These are phyloP conservation scores for Logfia minima DNA, from an alignment of 129 eudicot species.

Conservation along the genomic window DNA sequence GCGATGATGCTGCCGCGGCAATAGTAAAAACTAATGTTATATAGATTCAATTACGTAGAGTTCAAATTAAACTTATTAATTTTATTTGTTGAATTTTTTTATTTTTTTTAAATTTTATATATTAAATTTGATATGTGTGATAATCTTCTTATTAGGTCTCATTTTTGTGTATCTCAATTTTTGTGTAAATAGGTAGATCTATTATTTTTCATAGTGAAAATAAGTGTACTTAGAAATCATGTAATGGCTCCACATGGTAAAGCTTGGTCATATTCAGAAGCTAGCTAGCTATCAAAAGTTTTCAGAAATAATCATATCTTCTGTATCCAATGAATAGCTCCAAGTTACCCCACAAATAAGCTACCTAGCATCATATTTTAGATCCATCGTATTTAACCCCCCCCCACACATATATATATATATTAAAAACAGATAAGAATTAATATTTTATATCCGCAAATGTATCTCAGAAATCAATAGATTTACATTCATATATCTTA, in stretches of 20 bases:
- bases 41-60: no score
- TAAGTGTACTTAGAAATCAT: conserved; percentile 13
- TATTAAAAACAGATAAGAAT: no score
- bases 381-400: not conserved
- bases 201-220: not conserved
- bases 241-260: conserved; percentile 15
- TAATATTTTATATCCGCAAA: no score
- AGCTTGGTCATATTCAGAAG: conserved; percentile 12
- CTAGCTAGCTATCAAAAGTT: not conserved
- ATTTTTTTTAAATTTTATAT: no score
- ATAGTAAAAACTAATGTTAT: not conserved
- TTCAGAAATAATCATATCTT: conserved; percentile 18
- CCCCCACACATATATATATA: not conserved
- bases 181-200: no score
- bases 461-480: no score
- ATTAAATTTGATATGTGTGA: no score
- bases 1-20: conserved; percentile 7
- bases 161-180: no score
- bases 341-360: conserved; percentile 15
- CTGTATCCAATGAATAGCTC: not conserved
- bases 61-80: no score
- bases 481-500: no score
- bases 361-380: not conserved
- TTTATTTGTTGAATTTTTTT: no score
- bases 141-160: no score